phyloP scores from a whole-genome alignment of 371 early-diverging fungal genomes.

The Mucor piriformis region DNA sequence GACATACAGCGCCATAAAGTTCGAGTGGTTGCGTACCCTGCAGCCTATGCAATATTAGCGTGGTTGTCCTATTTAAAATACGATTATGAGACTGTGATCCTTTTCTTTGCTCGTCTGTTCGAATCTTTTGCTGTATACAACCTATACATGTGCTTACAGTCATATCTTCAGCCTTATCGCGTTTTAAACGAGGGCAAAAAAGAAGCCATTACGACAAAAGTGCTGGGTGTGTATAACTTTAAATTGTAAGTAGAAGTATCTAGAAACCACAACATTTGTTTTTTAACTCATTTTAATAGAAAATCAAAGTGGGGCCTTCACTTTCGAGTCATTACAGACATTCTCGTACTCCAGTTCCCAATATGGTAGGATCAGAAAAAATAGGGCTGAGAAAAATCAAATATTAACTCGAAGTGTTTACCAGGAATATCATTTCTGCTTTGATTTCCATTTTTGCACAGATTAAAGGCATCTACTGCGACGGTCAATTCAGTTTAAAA shows the following conservation, averaged over 20 bases:
- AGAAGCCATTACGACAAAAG: slow-evolving; percentile 36
- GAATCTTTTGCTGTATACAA: slow-evolving; percentile 57
- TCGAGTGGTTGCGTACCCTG: slow-evolving; percentile 50
- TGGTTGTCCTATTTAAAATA: slow-evolving; percentile 54
- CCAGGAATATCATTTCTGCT: slow-evolving; percentile 48
- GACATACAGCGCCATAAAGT: slow-evolving; percentile 52
- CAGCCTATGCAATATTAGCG: slow-evolving; percentile 48
- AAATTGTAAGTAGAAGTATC: slow-evolving; percentile 36
- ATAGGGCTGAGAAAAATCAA: neutral
- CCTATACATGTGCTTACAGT: slow-evolving; percentile 43
- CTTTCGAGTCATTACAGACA: slow-evolving; percentile 47
- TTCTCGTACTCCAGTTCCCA: slow-evolving; percentile 52
- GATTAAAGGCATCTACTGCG: slow-evolving; percentile 50
- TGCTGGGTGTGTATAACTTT: slow-evolving; percentile 35
- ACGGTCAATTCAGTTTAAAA: slow-evolving; percentile 34
- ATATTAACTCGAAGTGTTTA: neutral
- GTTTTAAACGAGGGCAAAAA: slow-evolving; percentile 36
- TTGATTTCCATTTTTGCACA: slow-evolving; percentile 46
- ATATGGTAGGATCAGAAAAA: slow-evolving; percentile 38
- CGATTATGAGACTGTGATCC: slow-evolving; percentile 49
- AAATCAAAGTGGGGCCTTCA: slow-evolving; percentile 56
- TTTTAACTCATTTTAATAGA: slow-evolving; percentile 14
- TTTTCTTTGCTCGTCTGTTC: slow-evolving; percentile 52
- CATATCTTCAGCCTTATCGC: slow-evolving; percentile 50
- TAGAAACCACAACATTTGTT: neutral